Evolutionary conservation across 2,329 filamentous ascomycete species (phyloP).

Genomic region (Ceratocystis variospora): DNA sequence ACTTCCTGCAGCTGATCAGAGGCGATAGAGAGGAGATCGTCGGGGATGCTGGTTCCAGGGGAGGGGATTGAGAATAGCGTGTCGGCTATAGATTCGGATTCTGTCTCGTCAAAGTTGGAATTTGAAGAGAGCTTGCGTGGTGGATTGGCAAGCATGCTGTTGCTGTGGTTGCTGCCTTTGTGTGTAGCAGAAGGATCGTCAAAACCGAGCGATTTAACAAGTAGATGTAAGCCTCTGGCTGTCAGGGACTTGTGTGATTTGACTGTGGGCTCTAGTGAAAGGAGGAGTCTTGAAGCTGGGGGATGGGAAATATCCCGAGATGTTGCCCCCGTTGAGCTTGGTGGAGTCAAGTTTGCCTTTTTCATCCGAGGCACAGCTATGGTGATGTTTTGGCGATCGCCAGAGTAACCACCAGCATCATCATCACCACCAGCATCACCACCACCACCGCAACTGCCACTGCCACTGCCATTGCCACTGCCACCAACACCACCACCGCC

Average conservation of each 20-base stretch:
- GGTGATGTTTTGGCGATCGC: background rate
- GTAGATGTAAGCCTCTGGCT: background rate
- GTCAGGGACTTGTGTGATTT: background rate
- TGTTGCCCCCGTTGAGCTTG: background rate
- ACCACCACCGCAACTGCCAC: too few species aligned
- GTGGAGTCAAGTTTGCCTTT: background rate
- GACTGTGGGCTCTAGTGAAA: background rate
- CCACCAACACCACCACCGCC: background rate
- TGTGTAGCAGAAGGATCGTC: background rate
- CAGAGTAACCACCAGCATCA: background rate
- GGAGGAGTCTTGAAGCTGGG: background rate
- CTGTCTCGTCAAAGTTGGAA: slow-evolving; percentile 7
- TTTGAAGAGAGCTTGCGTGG: background rate
- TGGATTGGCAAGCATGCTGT: background rate
- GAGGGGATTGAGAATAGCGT: background rate
- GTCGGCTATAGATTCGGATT: background rate
- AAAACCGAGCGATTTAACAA: background rate
- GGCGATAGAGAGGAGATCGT: slow-evolving; percentile 1
- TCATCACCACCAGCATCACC: too few species aligned
- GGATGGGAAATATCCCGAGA: background rate
- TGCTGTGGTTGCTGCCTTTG: background rate
- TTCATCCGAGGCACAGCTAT: background rate
- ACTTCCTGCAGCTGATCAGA: background rate
- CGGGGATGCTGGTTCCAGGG: background rate
- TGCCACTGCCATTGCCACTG: too few species aligned